These are phyloP conservation scores for Phyllosticta paracitricarpa DNA, from an alignment of 2,329 filamentous ascomycete genomes.

Conservation along the genomic window DNA sequence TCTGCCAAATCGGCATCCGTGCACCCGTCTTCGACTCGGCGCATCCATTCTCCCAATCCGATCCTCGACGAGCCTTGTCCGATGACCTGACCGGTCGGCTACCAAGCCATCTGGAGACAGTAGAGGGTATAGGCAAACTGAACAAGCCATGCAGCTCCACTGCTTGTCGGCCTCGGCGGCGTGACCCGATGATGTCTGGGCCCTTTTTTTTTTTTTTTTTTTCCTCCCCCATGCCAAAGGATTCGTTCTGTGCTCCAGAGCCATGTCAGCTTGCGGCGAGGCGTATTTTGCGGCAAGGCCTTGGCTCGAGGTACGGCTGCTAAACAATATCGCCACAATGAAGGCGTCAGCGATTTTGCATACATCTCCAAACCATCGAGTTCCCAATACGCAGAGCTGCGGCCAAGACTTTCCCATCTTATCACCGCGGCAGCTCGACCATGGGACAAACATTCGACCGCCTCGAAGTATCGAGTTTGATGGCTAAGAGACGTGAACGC, in stretches of 20 bases:
- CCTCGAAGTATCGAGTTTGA: background rate
- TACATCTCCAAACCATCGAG: background rate
- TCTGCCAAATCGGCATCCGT: background rate
- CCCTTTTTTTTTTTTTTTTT: background rate
- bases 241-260: background rate
- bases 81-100: background rate
- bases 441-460: background rate
- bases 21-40: background rate
- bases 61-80: background rate
- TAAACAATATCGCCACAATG: background rate
- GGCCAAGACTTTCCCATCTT: background rate
- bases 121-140: background rate
- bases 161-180: background rate
- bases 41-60: background rate
- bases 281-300: background rate
- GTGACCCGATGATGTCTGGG: background rate
- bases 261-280: background rate
- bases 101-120: background rate
- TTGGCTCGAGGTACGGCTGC: background rate
- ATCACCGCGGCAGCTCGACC: background rate
- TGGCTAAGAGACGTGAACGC: background rate
- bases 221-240: background rate
- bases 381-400: background rate
- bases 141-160: background rate
- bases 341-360: background rate